These are phyloP conservation scores for Trapa bicornis DNA, from an alignment of 345 rosid genomes.

Conservation along the genomic window DNA sequence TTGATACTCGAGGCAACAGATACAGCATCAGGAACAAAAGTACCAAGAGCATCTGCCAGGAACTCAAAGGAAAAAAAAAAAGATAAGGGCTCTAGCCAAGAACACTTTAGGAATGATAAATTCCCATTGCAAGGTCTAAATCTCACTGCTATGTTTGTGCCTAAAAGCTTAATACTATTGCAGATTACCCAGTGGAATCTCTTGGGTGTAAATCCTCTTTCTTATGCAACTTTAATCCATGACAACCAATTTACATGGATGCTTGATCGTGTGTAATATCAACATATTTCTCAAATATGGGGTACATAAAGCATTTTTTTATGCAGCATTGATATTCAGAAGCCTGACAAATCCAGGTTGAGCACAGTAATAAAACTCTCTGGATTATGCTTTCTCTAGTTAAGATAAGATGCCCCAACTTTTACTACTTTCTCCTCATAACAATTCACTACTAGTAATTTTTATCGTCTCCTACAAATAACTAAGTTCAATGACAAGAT, in stretches of 20 bases:
- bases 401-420: too few species aligned
- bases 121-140: neutral
- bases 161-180: too few species aligned
- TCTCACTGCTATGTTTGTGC: too few species aligned
- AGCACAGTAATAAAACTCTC: too few species aligned
- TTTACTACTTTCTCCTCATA: too few species aligned
- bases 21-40: constrained; percentile 24
- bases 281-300: neutral
- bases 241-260: neutral
- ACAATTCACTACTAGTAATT: too few species aligned
- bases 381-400: too few species aligned
- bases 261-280: neutral
- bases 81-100: neutral
- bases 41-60: constrained; percentile 20
- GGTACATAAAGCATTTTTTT: neutral
- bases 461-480: too few species aligned
- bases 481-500: too few species aligned
- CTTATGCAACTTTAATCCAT: neutral
- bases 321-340: too few species aligned
- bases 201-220: neutral
- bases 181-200: neutral
- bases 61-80: constrained; percentile 8
- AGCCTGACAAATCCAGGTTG: too few species aligned
- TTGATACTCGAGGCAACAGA: constrained; percentile 35
- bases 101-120: neutral